These are phyloP conservation scores for Syzygium aqueum DNA, from an alignment of 345 rosid genomes.

Conservation along the genomic window DNA sequence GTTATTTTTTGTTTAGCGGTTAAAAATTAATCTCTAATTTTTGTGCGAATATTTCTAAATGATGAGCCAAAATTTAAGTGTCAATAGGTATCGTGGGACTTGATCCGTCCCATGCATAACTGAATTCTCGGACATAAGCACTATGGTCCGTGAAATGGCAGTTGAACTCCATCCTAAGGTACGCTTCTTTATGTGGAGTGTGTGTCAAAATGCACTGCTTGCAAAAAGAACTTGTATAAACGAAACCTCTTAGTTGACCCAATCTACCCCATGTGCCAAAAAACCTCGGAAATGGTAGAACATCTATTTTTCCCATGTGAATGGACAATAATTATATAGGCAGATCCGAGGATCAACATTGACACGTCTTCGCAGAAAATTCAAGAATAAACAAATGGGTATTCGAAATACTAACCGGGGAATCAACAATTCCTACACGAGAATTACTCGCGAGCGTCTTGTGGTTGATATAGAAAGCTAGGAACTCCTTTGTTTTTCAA, in stretches of 20 bases:
- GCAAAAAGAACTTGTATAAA: too few species aligned
- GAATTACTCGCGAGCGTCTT: neutral
- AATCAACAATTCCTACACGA: neutral
- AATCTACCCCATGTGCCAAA: neutral
- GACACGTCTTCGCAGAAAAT: rapidly evolving
- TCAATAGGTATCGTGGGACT: neutral
- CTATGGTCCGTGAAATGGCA: too few species aligned
- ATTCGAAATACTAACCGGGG: neutral
- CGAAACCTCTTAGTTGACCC: too few species aligned
- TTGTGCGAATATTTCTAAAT: too few species aligned
- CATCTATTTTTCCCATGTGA: rapidly evolving
- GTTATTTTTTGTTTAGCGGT: too few species aligned
- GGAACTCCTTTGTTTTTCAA: neutral
- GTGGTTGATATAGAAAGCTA: neutral
- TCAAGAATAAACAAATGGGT: neutral
- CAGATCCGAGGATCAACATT: neutral
- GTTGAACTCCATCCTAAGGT: too few species aligned
- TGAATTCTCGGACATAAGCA: neutral
- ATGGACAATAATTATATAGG: neutral
- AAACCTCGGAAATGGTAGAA: neutral
- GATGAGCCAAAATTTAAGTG: too few species aligned
- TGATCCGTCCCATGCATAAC: neutral
- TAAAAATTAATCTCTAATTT: too few species aligned
- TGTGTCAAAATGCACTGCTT: too few species aligned
- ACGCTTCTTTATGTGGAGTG: too few species aligned